Evolutionary conservation across 108 stramenopile species (phyloP), one percentile per base, ranked within the genome.

Genomic region (Fragilariopsis cylindrus): DNA sequence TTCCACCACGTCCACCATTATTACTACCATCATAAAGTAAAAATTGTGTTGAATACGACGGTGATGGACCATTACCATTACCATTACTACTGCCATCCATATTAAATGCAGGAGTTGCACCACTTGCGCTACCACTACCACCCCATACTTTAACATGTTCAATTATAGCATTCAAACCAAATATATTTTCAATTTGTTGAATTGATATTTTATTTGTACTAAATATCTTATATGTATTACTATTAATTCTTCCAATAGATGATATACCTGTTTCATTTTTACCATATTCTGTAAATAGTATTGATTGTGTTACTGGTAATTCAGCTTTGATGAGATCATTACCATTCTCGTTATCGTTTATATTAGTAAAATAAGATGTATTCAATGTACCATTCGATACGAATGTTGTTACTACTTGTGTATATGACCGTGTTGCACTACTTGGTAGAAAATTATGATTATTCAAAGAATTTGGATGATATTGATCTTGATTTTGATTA

Each of bases 381-480:
- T 89, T 78, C 12, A 94, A 69, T n/a, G 73, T 80, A 3, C 72
- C 93, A 63, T 89, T 84, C 39, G 78, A 70, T 2, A 92, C 82
- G 19, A 94, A 57, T 3, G 91, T 94, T 15, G 93, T 92, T 0
- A 90, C 88, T 30, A 90, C 88, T 53, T 84, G 79, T 39, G 85
- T 88, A 72, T 90, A 94, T 5, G 88, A 86, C 44, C 84, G 47
- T 8, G 76, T 82, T 3, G 85, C 85, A 52, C 77, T 75, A 1
- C 76, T 48, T 9, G 89, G 89, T 40, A 92, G 67, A 40, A 45
- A 44, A n/a, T 43, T 42, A 9, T 63, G 15, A 6, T 44, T 44
- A 11, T 44, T 44, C 43, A 63, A 44, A 41, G 62, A 63, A 63
- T 63, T 42, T 7, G 46, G n/a, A 41, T 63, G 62, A 30, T 30